Conservation (phyloP, 179 eudicot genomes). For the Carnegiea gigantea region DNA sequence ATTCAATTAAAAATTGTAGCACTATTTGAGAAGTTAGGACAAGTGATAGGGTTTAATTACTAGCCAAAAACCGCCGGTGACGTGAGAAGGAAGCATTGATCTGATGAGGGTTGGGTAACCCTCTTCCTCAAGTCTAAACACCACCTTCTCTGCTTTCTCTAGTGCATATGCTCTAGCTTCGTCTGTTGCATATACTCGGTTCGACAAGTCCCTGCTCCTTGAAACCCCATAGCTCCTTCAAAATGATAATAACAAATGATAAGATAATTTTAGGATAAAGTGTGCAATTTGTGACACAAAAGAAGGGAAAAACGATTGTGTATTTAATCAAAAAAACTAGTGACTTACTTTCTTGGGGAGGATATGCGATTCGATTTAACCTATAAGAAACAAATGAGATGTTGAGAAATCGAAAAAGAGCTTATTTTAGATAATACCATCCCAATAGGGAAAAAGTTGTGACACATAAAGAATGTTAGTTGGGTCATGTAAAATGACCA, state of each 20-base stretch:
- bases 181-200: slow-evolving; percentile 64
- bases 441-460: background rate
- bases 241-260: background rate
- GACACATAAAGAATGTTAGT: no score
- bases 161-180: slow-evolving; percentile 58
- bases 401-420: background rate
- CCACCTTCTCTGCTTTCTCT: slow-evolving; percentile 55
- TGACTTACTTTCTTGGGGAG: slow-evolving; percentile 31
- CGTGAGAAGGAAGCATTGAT: slow-evolving; percentile 92
- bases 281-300: background rate
- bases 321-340: background rate
- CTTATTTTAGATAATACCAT: no score
- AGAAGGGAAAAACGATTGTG: background rate
- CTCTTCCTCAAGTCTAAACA: slow-evolving; percentile 42
- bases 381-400: slow-evolving; percentile 9
- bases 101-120: slow-evolving; percentile 59
- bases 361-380: slow-evolving; percentile 21
- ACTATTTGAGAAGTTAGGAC: background rate
- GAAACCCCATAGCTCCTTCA: slow-evolving; percentile 43
- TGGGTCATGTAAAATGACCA: background rate
- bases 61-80: slow-evolving; percentile 90
- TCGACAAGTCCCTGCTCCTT: slow-evolving; percentile 48
- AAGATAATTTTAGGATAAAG: background rate
- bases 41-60: slow-evolving; percentile 33
- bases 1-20: background rate